Conservation (phyloP, 2,329 filamentous ascomycete species). For the Plectosphaerella plurivora region DNA sequence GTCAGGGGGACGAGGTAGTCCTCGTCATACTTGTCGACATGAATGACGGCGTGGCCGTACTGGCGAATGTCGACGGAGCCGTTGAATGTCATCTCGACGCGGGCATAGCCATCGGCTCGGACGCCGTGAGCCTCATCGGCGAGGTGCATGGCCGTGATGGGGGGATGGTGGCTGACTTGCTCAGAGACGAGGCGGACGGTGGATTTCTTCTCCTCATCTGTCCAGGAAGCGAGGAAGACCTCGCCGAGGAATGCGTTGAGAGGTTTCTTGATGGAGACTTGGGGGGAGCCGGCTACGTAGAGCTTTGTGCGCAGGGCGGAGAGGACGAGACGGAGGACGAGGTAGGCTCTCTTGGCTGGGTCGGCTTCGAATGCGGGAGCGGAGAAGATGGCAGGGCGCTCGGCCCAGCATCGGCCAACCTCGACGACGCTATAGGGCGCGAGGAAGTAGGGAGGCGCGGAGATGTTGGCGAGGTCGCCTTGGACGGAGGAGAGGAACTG, state of each 20-base stretch:
- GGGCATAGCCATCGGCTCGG: constrained; percentile 44
- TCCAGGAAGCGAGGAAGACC: constrained; percentile 39
- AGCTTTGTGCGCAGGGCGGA: constrained; percentile 40
- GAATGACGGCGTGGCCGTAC: constrained; percentile 44
- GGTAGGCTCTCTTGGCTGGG: constrained; percentile 36
- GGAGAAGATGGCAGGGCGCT: constrained; percentile 41
- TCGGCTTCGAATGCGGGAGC: constrained; percentile 39
- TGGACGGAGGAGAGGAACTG: constrained; percentile 25
- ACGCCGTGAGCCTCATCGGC: constrained; percentile 35
- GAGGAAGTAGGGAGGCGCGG: constrained; percentile 45
- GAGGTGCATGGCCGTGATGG: constrained; percentile 49
- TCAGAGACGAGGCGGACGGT: constrained; percentile 34
- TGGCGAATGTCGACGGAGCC: constrained; percentile 45
- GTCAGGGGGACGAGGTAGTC: constrained; percentile 45
- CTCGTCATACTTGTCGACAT: constrained; percentile 43
- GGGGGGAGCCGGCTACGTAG: constrained; percentile 40
- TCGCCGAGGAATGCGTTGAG: constrained; percentile 50
- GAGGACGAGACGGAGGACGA: constrained; percentile 43
- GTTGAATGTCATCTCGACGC: constrained; percentile 47
- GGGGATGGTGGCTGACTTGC: constrained; percentile 50
- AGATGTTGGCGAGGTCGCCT: constrained; percentile 47
- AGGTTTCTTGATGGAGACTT: constrained; percentile 46
- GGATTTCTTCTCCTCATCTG: constrained; percentile 17
- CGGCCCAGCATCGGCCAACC: constrained; percentile 45
- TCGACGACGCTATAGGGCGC: constrained; percentile 45